These are phyloP conservation scores for Agaricus bisporus DNA, from an alignment of 768 basidiomycete genomes.

Conservation along the genomic window DNA sequence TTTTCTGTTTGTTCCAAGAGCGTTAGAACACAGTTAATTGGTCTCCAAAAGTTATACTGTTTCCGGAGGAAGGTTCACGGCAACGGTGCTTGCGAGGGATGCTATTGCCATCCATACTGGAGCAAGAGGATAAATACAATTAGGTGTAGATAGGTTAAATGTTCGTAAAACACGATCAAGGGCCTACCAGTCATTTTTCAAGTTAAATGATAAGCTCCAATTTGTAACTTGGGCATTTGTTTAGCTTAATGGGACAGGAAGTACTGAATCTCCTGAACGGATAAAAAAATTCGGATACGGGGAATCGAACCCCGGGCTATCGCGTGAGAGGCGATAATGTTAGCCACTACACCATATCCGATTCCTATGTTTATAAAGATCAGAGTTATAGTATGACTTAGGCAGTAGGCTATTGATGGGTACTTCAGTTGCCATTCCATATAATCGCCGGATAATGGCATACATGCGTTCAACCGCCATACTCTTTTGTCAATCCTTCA, in stretches of 20 bases:
- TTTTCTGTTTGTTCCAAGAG: background rate
- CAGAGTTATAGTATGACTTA: no score
- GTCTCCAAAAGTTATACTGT: slow-evolving; percentile 37
- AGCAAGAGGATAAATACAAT: slow-evolving; percentile 31
- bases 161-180: background rate
- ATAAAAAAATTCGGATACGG: slow-evolving; percentile 12
- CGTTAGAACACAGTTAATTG: background rate
- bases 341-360: slow-evolving; percentile 17
- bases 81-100: slow-evolving; percentile 42
- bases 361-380: background rate
- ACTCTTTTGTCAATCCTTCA: no score
- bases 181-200: no score
- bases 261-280: no score
- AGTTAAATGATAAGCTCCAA: no score
- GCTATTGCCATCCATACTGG: slow-evolving; percentile 55
- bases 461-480: no score
- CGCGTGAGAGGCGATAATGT: slow-evolving; percentile 16
- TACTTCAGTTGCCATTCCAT: no score
- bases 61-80: slow-evolving; percentile 42
- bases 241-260: no score
- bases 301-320: slow-evolving; percentile 16
- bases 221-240: no score
- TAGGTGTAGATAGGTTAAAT: slow-evolving; percentile 26
- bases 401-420: no score
- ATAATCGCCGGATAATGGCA: no score